Percentiles rank a stretch among this genome's conserved stretches.
Conservation (phyloP, 176 grass and related monocot species). For the Carex cristatella region DNA sequence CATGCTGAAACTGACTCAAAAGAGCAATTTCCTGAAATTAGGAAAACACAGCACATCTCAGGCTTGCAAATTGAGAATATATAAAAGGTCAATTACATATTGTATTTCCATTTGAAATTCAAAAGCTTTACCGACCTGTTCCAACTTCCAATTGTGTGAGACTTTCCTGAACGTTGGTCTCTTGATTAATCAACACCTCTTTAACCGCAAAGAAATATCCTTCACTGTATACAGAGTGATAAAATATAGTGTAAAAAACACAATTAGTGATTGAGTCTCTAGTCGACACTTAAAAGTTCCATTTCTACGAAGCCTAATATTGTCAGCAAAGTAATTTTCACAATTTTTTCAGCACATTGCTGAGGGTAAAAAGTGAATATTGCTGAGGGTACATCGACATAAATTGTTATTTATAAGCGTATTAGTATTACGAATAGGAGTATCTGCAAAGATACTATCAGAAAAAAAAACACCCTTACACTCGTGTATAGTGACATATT, state of each 20-base stretch:
- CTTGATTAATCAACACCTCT: conserved; percentile 96
- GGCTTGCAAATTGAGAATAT: background rate
- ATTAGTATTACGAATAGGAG: no score
- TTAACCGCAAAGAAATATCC: conserved; percentile 96
- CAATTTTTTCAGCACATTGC: background rate
- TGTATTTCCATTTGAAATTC: conserved; percentile 1
- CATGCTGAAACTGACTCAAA: conserved; percentile 95
- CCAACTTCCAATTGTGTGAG: conserved; percentile 39
- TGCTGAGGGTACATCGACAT: no score
- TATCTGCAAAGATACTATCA: no score
- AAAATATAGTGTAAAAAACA: conserved; percentile 19
- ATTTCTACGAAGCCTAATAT: background rate
- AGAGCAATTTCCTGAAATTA: conserved; percentile 76
- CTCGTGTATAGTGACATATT: no score
- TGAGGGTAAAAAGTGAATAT: no score
- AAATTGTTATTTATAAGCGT: no score
- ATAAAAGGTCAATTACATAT: conserved; percentile 18
- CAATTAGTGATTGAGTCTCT: background rate
- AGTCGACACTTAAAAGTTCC: background rate
- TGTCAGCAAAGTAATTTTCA: background rate
- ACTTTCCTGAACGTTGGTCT: conserved; percentile 64
- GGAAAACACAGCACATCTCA: conserved; percentile 23
- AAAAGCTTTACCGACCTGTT: conserved; percentile 55
- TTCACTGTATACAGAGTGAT: conserved; percentile 47
- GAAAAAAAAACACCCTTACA: no score